Conservation (phyloP, 2,329 filamentous ascomycete genomes). For the Pestalotiopsis sp. region DNA sequence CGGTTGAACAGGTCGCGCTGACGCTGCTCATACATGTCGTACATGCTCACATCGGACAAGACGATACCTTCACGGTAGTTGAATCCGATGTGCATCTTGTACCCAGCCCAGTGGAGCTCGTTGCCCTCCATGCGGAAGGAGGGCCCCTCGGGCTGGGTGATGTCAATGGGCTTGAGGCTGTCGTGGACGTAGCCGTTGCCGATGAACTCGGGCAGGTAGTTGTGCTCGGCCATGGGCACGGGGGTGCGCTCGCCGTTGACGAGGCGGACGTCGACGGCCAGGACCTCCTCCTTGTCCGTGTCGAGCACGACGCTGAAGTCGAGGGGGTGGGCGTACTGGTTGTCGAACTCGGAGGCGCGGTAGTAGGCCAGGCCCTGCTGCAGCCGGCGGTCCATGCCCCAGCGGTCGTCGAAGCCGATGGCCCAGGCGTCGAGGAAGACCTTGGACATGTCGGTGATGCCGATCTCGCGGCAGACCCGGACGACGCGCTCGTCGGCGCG, state of each 20-base stretch:
- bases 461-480: constrained; percentile 73
- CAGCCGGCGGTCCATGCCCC: constrained; percentile 70
- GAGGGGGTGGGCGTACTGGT: constrained; percentile 66
- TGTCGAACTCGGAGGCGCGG: constrained; percentile 71
- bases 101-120: constrained; percentile 55
- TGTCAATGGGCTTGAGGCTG: constrained; percentile 57
- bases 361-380: constrained; percentile 87
- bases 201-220: constrained; percentile 39
- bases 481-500: constrained; percentile 74
- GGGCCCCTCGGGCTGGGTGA: constrained; percentile 63
- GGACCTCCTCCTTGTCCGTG: constrained; percentile 45
- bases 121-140: constrained; percentile 54
- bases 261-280: constrained; percentile 47
- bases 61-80: constrained; percentile 58
- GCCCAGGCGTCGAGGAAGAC: constrained; percentile 87
- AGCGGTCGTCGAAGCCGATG: constrained; percentile 80
- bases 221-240: constrained; percentile 41
- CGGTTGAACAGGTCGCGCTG: constrained; percentile 71
- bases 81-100: constrained; percentile 53
- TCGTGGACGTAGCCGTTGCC: constrained; percentile 36
- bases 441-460: constrained; percentile 81
- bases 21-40: constrained; percentile 64
- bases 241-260: constrained; percentile 32
- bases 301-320: constrained; percentile 49
- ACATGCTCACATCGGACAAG: constrained; percentile 54